These are phyloP conservation scores for Claviceps sp. DNA, from an alignment of 2,329 filamentous ascomycete species.

Conservation along the genomic window DNA sequence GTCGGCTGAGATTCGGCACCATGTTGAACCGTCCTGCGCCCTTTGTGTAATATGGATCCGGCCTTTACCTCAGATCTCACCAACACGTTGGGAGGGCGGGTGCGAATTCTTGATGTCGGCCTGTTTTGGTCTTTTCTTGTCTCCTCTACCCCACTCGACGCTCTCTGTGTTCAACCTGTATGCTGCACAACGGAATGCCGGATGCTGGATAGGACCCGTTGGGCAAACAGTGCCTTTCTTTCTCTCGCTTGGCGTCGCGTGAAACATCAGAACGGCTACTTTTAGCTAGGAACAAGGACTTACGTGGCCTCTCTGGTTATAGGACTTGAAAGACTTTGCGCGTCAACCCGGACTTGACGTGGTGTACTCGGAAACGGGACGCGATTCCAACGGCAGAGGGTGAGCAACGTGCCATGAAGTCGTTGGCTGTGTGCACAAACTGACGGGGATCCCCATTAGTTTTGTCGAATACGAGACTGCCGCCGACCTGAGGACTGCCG, in stretches of 20 bases:
- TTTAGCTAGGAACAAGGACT: conserved; percentile 57
- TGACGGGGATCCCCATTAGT: conserved; percentile 29
- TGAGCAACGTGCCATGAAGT: conserved; percentile 30
- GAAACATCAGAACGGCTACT: conserved; percentile 12
- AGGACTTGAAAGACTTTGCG: conserved; percentile 99
- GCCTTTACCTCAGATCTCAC: conserved; percentile 15
- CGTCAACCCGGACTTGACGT: conserved; percentile 94
- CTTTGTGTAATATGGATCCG: conserved; percentile 9
- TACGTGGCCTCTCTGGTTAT: conserved; percentile 66
- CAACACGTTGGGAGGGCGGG: conserved; percentile 3
- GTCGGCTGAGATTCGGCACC: conserved; percentile 9
- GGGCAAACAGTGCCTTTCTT: conserved; percentile 15
- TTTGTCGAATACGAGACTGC: conserved; percentile 97
- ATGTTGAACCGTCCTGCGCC: conserved; percentile 6
- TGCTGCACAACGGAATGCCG: conserved; percentile 14
- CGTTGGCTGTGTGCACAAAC: neutral
- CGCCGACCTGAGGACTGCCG: conserved; percentile 75
- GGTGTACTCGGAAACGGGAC: conserved; percentile 91
- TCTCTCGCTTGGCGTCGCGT: conserved; percentile 12
- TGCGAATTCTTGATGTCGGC: conserved; percentile 1
- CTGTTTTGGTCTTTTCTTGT: conserved; percentile 9
- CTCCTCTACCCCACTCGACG: conserved; percentile 15
- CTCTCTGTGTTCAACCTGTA: conserved; percentile 3
- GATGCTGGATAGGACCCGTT: conserved; percentile 24
- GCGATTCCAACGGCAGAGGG: conserved; percentile 87